Evolutionary conservation across 768 basidiomycete species (phyloP).

Genomic region (Trametopsis cervina): DNA sequence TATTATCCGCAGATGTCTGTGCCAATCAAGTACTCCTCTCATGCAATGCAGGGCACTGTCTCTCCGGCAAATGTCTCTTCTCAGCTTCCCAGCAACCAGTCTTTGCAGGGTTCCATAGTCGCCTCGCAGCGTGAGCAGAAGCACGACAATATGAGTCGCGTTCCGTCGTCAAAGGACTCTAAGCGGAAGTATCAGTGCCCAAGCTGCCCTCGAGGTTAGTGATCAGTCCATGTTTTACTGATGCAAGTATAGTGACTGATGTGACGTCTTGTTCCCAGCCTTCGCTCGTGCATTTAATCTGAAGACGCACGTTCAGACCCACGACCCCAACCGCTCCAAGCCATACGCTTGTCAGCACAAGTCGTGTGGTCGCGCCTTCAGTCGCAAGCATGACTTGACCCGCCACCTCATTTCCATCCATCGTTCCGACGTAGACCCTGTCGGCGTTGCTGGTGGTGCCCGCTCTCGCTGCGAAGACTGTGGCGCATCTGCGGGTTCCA

Average conservation of each 20-base stretch:
- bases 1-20: conserved; percentile 30
- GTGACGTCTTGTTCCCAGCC: conserved; percentile 35
- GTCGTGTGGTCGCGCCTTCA: conserved; percentile 85
- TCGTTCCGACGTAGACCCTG: conserved; percentile 53
- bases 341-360: conserved; percentile 84
- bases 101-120: conserved; percentile 28
- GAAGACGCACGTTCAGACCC: conserved; percentile 93
- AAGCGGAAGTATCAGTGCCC: conserved; percentile 77
- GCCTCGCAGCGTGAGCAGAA: conserved; percentile 18
- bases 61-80: conserved; percentile 51
- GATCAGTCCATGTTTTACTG: background rate
- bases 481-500: conserved; percentile 61
- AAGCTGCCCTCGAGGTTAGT: conserved; percentile 64
- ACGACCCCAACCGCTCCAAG: conserved; percentile 87
- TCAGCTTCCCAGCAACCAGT: conserved; percentile 39
- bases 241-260: conserved; percentile 3
- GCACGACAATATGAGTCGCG: conserved; percentile 29
- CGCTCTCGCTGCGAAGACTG: conserved; percentile 71
- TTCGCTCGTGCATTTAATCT: conserved; percentile 93
- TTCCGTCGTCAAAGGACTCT: conserved; percentile 44
- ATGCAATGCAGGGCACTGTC: conserved; percentile 31
- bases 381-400: conserved; percentile 89
- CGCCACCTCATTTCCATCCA: conserved; percentile 87
- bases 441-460: conserved; percentile 60
- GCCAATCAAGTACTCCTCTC: conserved; percentile 19